Evolutionary conservation across 2,329 filamentous ascomycete species (phyloP).

Genomic region (Fusarium setosum): DNA sequence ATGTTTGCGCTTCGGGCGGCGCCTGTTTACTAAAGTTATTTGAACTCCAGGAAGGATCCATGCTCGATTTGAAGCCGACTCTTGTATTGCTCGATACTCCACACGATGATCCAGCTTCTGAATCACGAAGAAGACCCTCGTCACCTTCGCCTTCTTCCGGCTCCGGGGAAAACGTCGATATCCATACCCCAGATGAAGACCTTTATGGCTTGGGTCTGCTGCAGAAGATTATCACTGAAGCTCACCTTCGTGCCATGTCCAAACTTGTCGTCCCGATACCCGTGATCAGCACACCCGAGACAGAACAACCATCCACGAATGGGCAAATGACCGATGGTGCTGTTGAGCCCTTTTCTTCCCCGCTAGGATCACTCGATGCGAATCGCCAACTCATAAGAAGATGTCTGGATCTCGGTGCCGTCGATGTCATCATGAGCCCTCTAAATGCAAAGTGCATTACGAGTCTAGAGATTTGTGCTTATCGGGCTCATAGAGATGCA

Average conservation of each 20-base stretch:
- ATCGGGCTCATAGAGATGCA: slow-evolving; percentile 82
- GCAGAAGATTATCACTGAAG: slow-evolving; percentile 68
- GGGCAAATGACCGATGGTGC: slow-evolving; percentile 52
- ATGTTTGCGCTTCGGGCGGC: slow-evolving; percentile 64
- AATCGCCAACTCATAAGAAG: slow-evolving; percentile 66
- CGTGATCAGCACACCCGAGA: slow-evolving; percentile 57
- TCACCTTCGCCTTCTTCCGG: slow-evolving; percentile 59
- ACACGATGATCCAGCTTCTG: slow-evolving; percentile 58
- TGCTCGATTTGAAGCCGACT: slow-evolving; percentile 65
- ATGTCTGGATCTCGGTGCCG: slow-evolving; percentile 87
- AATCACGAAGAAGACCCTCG: slow-evolving; percentile 47
- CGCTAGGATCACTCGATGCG: slow-evolving; percentile 42
- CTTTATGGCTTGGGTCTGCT: slow-evolving; percentile 66
- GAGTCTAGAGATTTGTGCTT: slow-evolving; percentile 84
- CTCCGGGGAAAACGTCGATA: slow-evolving; percentile 50
- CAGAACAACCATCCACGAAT: slow-evolving; percentile 39
- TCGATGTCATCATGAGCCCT: slow-evolving; percentile 86
- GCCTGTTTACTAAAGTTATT: slow-evolving; percentile 66
- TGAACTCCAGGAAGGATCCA: slow-evolving; percentile 63
- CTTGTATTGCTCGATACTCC: slow-evolving; percentile 69
- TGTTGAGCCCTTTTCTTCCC: slow-evolving; percentile 48
- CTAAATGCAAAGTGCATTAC: slow-evolving; percentile 79
- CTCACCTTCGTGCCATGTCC: slow-evolving; percentile 65
- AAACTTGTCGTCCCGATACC: slow-evolving; percentile 68
- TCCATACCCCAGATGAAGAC: slow-evolving; percentile 59